Base-by-base conservation (phyloP, 192 early-diverging fungal genomes). In the Dispira simplex region DNA sequence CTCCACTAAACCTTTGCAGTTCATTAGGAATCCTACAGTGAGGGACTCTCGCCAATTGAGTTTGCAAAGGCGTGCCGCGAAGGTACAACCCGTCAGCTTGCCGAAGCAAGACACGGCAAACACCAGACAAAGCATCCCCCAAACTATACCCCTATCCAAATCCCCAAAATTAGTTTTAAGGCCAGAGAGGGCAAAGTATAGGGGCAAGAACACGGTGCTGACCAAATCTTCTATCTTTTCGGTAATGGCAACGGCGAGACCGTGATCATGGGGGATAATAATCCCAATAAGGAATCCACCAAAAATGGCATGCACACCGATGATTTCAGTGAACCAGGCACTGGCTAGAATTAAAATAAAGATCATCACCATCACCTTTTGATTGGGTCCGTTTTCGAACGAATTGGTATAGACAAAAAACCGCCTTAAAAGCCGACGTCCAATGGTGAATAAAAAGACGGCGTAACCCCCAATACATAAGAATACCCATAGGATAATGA, bases 1-100 rank as follows among this genome's bases (percentile, higher is more conserved):
- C 70, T 98, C 95, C n/a, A 98, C 91, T 32, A 98, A 77, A 48
- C 92, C 93, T 74, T 95, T 96, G 67, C 89, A 90, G 77, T 91
- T 95, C 93, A 98, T 96, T 52, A 98, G 71, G 51, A 92, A 67
- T 1, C 95, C 95, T 51, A 95, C 80, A 0, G 90, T 79, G 12
- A 87, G 70, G 2, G 90, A 90, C 66, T 98, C 92, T 65, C 90
- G 80, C 84, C 83, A 89, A n/a, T 79, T 77, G 63, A 91, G 80
- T 16, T 84, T 85, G 46, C 75, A 76, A 16, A 88, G 49, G 44
- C 78, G 76, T 8, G 90, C 85, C 0, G 89, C 84, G 8, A 76
- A 12, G 0, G 83, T 83, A 48, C 88, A 90, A 21, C 91, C 92
- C 16, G 81, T 70, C 60, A 96, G 83, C 71, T 96, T 96, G 2